Evolutionary conservation across 495 filamentous ascomycete species (phyloP).

Genomic region (Podospora fimiseda): DNA sequence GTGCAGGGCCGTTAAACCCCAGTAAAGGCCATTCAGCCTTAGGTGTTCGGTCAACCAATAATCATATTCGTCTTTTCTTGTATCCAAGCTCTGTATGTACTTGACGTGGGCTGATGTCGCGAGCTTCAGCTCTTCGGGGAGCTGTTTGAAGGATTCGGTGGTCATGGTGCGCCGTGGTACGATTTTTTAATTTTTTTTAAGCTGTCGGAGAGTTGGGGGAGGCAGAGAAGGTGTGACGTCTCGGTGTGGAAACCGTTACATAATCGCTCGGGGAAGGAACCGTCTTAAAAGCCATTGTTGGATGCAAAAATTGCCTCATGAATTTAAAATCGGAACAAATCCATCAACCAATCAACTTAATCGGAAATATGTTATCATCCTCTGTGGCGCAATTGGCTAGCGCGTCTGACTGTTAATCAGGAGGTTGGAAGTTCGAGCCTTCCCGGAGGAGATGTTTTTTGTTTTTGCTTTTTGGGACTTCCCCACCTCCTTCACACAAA

Average conservation of each 20-base stretch:
- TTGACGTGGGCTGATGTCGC: slow-evolving; percentile 73
- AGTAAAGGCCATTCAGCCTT: slow-evolving; percentile 90
- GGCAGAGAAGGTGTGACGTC: neutral
- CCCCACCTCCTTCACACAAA: no score
- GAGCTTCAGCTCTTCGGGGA: slow-evolving; percentile 57
- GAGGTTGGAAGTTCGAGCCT: slow-evolving; percentile 14
- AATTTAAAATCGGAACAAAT: no score
- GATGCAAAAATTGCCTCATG: no score
- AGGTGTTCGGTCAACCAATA: slow-evolving; percentile 97
- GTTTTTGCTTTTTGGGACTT: no score
- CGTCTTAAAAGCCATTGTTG: no score
- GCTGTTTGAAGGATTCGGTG: slow-evolving; percentile 24
- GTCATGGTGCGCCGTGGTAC: no score
- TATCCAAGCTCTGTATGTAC: slow-evolving; percentile 91
- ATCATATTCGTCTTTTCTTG: slow-evolving; percentile 84
- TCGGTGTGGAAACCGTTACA: no score
- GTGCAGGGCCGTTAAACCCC: slow-evolving; percentile 86
- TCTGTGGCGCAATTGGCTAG: slow-evolving; percentile 20
- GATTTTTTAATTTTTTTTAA: neutral
- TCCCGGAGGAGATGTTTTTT: slow-evolving; percentile 15
- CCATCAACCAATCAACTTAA: no score
- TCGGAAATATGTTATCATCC: slow-evolving; percentile 4
- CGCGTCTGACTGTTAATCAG: slow-evolving; percentile 14
- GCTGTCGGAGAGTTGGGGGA: neutral
- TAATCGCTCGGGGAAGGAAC: no score